These are phyloP conservation scores for Larix sibirica DNA, from an alignment of 83 land plant genomes.

Conservation along the genomic window DNA sequence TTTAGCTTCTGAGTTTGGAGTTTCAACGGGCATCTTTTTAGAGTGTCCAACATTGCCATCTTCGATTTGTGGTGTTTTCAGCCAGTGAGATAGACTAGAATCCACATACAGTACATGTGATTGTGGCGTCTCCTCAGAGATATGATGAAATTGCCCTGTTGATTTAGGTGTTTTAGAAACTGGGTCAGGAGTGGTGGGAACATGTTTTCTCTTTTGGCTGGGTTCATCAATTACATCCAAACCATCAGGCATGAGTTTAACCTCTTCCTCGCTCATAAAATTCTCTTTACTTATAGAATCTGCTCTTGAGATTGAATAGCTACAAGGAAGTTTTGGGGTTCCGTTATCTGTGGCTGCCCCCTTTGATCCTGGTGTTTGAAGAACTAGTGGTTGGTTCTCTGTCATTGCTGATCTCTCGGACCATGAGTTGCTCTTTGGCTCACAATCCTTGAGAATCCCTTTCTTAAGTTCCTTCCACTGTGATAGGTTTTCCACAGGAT, in stretches of 20 bases:
- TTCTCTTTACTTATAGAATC: constrained; percentile 5
- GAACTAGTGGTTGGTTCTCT: not conserved
- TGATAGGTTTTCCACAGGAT: constrained; percentile 26
- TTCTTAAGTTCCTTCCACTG: constrained; percentile 22
- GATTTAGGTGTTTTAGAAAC: constrained; percentile 14
- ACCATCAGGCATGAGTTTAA: not conserved
- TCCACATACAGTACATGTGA: not conserved
- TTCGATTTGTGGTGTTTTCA: constrained; percentile 10
- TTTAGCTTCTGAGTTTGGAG: too few relatives aligned
- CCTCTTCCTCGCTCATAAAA: constrained; percentile 7
- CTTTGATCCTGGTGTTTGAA: constrained; percentile 6
- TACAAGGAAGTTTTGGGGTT: not conserved
- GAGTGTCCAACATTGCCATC: not conserved
- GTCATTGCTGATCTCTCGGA: not conserved
- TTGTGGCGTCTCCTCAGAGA: not conserved
- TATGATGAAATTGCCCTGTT: not conserved
- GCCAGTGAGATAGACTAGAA: constrained; percentile 16
- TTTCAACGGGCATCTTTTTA: too few relatives aligned
- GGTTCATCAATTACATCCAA: not conserved
- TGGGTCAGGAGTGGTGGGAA: constrained; percentile 11
- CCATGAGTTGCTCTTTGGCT: constrained; percentile 2
- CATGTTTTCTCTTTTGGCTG: constrained; percentile 6
- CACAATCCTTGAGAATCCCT: constrained; percentile 11
- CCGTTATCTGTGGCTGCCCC: not conserved
- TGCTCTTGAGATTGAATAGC: constrained; percentile 5